These are phyloP conservation scores for Vanrija sp. DNA, from an alignment of 1,284 basidiomycete species.

Conservation along the genomic window DNA sequence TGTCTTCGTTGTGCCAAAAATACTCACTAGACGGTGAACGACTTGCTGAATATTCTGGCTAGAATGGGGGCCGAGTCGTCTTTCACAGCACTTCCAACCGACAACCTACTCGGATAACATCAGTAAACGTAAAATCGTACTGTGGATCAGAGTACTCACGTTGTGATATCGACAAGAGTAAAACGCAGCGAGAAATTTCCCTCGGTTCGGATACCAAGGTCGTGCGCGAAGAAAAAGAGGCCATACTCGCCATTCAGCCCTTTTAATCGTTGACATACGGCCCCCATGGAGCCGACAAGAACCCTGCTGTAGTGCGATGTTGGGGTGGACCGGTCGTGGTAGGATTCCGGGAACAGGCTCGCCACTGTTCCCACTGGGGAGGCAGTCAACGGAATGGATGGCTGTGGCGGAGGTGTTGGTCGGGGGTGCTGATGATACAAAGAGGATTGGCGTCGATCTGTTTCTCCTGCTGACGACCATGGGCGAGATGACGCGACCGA, in stretches of 20 bases:
- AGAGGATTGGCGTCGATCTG: too few species aligned
- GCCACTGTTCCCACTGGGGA: constrained; percentile 4
- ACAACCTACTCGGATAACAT: constrained; percentile 1
- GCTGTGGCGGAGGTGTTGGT: neutral
- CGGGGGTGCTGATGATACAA: too few species aligned
- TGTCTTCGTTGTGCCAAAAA: too few species aligned
- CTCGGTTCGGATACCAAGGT: constrained; percentile 80
- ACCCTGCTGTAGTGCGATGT: constrained; percentile 74
- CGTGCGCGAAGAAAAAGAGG: constrained; percentile 83
- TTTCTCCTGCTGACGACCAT: constrained; percentile 7
- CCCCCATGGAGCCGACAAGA: constrained; percentile 77
- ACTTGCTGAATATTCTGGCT: constrained; percentile 77
- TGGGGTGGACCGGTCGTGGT: constrained; percentile 45
- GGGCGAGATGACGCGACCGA: neutral
- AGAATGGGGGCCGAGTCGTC: constrained; percentile 57
- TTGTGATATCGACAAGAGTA: constrained; percentile 33
- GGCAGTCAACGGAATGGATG: constrained; percentile 2
- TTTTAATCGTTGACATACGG: constrained; percentile 72
- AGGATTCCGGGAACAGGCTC: constrained; percentile 8
- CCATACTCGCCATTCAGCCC: constrained; percentile 78
- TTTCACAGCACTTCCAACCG: constrained; percentile 9
- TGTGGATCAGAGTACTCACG: constrained; percentile 18
- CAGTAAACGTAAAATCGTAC: neutral
- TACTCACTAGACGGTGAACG: constrained; percentile 70
- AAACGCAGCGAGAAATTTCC: constrained; percentile 53